These are phyloP conservation scores for Gaillardinia entomophila DNA, from an alignment of 805 yeast genomes.

Conservation along the genomic window DNA sequence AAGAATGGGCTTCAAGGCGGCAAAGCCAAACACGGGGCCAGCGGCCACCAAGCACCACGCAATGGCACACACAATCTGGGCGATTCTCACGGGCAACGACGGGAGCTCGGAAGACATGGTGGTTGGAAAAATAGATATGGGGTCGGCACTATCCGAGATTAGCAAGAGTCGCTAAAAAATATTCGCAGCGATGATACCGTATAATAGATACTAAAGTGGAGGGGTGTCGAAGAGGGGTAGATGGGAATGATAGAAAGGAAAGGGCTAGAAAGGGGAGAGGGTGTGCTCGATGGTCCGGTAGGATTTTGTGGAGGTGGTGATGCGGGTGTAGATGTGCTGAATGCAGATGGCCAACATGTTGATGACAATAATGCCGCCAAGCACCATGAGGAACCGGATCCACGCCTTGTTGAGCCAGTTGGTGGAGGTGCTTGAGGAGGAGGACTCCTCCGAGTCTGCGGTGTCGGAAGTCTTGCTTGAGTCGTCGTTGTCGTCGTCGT, in stretches of 20 bases:
- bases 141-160: background rate
- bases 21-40: constrained; percentile 93
- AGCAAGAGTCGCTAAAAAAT: constrained; percentile 1
- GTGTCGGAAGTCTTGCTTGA: background rate
- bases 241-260: background rate
- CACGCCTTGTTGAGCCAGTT: constrained; percentile 15
- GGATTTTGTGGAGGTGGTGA: constrained; percentile 20
- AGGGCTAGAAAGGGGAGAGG: constrained; percentile 28
- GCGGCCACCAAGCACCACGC: constrained; percentile 88
- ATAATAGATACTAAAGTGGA: background rate
- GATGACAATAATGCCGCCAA: constrained; percentile 27
- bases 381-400: constrained; percentile 27
- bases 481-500: background rate
- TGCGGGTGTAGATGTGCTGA: constrained; percentile 31
- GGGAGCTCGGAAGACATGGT: constrained; percentile 2
- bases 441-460: constrained; percentile 1
- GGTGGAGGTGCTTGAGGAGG: background rate
- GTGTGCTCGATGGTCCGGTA: constrained; percentile 32
- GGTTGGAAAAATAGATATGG: background rate
- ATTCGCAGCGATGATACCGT: background rate
- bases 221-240: background rate
- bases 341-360: constrained; percentile 31
- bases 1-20: constrained; percentile 84
- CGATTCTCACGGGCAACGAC: constrained; percentile 22
- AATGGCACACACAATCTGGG: constrained; percentile 69